Conservation (phyloP, 2,329 filamentous ascomycete genomes). For the Hypoxylon sp. region DNA sequence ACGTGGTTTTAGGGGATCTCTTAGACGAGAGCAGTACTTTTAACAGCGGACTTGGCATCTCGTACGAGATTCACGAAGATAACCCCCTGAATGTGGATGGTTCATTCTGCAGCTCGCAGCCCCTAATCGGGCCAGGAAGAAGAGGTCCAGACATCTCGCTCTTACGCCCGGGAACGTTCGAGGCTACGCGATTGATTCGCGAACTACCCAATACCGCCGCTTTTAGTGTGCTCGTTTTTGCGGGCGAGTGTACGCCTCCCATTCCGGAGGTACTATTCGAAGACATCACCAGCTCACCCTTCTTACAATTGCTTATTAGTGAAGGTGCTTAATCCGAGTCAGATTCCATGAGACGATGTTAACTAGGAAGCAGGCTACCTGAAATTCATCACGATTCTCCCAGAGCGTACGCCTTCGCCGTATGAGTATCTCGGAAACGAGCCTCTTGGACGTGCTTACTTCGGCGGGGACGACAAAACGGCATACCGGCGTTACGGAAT, state of each 20-base stretch:
- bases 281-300: conserved; percentile 16
- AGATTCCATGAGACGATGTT: neutral
- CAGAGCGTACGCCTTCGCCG: conserved; percentile 37
- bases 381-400: conserved; percentile 45
- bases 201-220: conserved; percentile 60
- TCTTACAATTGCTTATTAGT: conserved; percentile 28
- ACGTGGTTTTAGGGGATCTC: conserved; percentile 67
- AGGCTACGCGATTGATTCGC: conserved; percentile 60
- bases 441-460: conserved; percentile 43
- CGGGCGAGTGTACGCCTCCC: conserved; percentile 9
- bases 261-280: conserved; percentile 23
- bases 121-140: conserved; percentile 57
- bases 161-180: conserved; percentile 62
- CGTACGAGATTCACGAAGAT: conserved; percentile 59
- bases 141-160: conserved; percentile 64
- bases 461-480: conserved; percentile 30
- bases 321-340: conserved; percentile 13
- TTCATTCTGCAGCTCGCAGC: conserved; percentile 28
- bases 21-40: conserved; percentile 59
- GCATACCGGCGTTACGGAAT: conserved; percentile 46
- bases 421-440: conserved; percentile 42
- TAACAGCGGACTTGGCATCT: conserved; percentile 64
- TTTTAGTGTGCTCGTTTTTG: conserved; percentile 62
- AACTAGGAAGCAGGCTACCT: conserved; percentile 29
- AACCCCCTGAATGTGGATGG: conserved; percentile 62